Evolutionary conservation across 2,329 filamentous ascomycete genomes (phyloP), one percentile per base, ranked within the genome.

Genomic region (Colletotrichum euphorbiae): DNA sequence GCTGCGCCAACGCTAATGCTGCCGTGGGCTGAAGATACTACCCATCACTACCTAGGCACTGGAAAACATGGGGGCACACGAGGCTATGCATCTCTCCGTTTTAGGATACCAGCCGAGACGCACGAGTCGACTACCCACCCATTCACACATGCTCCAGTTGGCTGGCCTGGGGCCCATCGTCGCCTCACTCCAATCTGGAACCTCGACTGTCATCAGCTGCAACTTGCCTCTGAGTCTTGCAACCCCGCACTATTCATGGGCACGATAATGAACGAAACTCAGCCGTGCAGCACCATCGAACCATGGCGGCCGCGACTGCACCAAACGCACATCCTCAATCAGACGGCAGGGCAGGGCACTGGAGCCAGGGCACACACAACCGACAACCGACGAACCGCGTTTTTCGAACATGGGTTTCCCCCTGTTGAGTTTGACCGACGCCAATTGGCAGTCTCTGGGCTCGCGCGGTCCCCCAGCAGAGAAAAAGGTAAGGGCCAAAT

Each of bases 101-200:
- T 68, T 65, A 12, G 61, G 65, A 42, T 17, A 24, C 38, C 46
- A 40, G 46, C 65, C 65, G 46, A 68, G 52, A 52, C 31, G 38
- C 38, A 24, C 46, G 51, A 57, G 42, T 56, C 36, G 19, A 50
- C 48, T 40, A 42, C 33, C 9, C 56, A 38, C 40, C 11, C 62
- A 38, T 48, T 64, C 40, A 55, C 54, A 64, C 65, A 59, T 54
- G 52, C 60, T 59, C 60, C 12, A 68, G 65, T 48, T 52, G 65
- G 38, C 65, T 38, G 45, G 60, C 28, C 64, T 24, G 51, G 60
- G 51, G 60, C 59, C 54, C 52, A 40, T 12, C 21, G 28, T 28
- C 51, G 65, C 52, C 33, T 59, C 46, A 42, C 21, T 48, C 46
- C 40, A 40, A 24, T 52, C 46, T 9, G 17, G 21, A 24, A 40